Evolutionary conservation across 2,329 filamentous ascomycete genomes (phyloP), one percentile per base, ranked within the genome.

Genomic region (Paracoccidioides lutzii): DNA sequence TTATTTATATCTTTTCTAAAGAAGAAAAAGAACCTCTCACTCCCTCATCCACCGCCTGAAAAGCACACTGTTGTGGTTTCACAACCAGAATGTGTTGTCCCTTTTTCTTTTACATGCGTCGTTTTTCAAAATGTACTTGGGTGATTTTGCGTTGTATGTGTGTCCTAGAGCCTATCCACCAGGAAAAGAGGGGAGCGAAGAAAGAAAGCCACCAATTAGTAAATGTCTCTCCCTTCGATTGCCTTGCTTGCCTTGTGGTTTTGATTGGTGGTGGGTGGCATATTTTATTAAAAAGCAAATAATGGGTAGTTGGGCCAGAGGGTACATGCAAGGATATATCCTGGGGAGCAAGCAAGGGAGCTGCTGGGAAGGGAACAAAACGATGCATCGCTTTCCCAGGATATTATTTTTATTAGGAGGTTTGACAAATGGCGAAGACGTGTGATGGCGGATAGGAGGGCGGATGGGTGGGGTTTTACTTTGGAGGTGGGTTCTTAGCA

Each of bases 401-500:
- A 22, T 22, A 22, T 22, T 22, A 22, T 22, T 22, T 22, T 22
- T 22, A 22, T 22, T 22, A 22, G 22, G 22, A 22, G 22, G 37
- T 37, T 50, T 22, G 15, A 40, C 12, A 38, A 37, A 32, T 12
- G n/a, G 5, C 1, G 2, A 44, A 35, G 28, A 45, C 33, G 28
- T n/a, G 9, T 48, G n/a, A 49, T 53, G 38, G 45, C n/a, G 32
- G 28, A 42, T 28, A n/a, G 50, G 35, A 12, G 32, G 15, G 7
- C 41, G 63, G 60, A 67, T 66, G 67, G 62, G 73, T 45, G 66
- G 67, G 44, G 62, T 73, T 78, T 88, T 83, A 90, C 87, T 90
- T 90, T 82, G 89, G 83, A 70, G 89, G 86, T 71, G 88, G 83
- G 80, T 85, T 90, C 78, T 87, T 80, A 74, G 85, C 85, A 71